A percentile compares a stretch with the other conserved stretches of the same genome.
Evolutionary conservation across 2,329 filamentous ascomycete genomes (phyloP).

Genomic region (Monosporascus sp.): DNA sequence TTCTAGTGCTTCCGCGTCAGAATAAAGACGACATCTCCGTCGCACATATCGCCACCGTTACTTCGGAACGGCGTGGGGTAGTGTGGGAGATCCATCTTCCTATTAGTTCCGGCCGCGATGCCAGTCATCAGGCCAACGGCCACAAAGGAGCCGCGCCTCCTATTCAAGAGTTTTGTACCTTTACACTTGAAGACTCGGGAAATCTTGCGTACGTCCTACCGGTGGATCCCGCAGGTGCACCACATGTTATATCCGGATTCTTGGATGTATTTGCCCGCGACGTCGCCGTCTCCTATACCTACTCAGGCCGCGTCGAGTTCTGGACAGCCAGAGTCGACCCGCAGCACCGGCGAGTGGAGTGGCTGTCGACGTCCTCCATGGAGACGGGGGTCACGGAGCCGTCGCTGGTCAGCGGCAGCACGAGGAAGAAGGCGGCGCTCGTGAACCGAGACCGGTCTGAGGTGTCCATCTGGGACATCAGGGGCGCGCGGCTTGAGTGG

Average conservation of each 20-base stretch:
- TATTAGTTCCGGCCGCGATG: slow-evolving; percentile 16
- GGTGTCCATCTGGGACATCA: slow-evolving; percentile 87
- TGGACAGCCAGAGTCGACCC: slow-evolving; percentile 76
- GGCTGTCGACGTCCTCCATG: slow-evolving; percentile 76
- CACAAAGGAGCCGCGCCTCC: slow-evolving; percentile 24
- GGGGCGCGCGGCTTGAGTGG: slow-evolving; percentile 75
- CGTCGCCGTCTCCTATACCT: slow-evolving; percentile 79
- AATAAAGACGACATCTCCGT: slow-evolving; percentile 51
- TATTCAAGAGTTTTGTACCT: slow-evolving; percentile 64
- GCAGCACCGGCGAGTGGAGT: slow-evolving; percentile 59
- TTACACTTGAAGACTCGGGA: slow-evolving; percentile 58
- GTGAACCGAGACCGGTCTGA: slow-evolving; percentile 69
- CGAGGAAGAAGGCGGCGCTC: slow-evolving; percentile 78
- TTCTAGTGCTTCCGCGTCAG: slow-evolving; percentile 65
- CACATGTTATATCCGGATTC: slow-evolving; percentile 67
- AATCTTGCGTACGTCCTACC: slow-evolving; percentile 65
- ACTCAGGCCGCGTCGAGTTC: slow-evolving; percentile 68
- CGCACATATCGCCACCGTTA: slow-evolving; percentile 76
- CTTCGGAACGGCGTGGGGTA: slow-evolving; percentile 69
- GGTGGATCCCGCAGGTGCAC: slow-evolving; percentile 78
- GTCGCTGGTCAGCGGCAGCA: slow-evolving; percentile 77
- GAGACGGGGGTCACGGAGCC: slow-evolving; percentile 71
- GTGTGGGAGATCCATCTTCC: slow-evolving; percentile 75
- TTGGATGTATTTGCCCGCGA: slow-evolving; percentile 83
- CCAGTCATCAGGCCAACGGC: slow-evolving; percentile 26